Evolutionary conservation across 1,284 basidiomycete genomes (phyloP), one percentile per base, ranked within the genome.

Genomic region (Chalciporus sp.): DNA sequence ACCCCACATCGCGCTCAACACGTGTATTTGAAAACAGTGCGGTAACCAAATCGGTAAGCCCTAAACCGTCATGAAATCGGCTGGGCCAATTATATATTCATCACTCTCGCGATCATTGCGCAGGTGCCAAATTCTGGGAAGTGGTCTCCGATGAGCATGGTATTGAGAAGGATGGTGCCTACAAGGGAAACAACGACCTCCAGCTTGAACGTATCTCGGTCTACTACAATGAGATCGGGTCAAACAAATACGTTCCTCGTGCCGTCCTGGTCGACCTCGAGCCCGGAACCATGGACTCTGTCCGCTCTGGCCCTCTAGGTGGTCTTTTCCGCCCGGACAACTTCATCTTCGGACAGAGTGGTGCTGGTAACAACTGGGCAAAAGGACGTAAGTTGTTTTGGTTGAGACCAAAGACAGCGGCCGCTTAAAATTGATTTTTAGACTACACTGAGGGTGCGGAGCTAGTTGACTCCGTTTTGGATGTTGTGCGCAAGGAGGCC

Each of bases 121-220:
- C 59, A 91, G 90, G 91, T 89, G 91, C 93, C 82, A 97, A 97
- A 79, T 98, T 98, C 88, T 98, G 94, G 95, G 94, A 91, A 76
- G 94, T 94, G 66, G 87, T 98, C 71, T 95, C 94, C 57, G 94
- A 98, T 74, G 95, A 98, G 82, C 95, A 98, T 75, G 94, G 94
- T 71, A 94, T 98, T 74, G 92, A 92, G 75, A 81, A 80, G 73
- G 91, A 95, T 79, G 95, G 95, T 77, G 75, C 82, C 58, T 98
- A 98, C 86, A 89, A 90, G 76, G 96, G 96, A 69, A 94, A 76
- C 74, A 90, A 90, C 72, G 95, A 98, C 77, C 86, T 94, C 65
- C 96, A 98, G 79, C 90, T 98, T 65, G 96, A 98, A 78, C 91
- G 95, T 66, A 97, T 98, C 79, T 92, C 90, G 68, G 94, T 95